These are phyloP conservation scores for Pyrenophora tritici-repentis DNA, from an alignment of 2,329 filamentous ascomycete species.

Conservation along the genomic window DNA sequence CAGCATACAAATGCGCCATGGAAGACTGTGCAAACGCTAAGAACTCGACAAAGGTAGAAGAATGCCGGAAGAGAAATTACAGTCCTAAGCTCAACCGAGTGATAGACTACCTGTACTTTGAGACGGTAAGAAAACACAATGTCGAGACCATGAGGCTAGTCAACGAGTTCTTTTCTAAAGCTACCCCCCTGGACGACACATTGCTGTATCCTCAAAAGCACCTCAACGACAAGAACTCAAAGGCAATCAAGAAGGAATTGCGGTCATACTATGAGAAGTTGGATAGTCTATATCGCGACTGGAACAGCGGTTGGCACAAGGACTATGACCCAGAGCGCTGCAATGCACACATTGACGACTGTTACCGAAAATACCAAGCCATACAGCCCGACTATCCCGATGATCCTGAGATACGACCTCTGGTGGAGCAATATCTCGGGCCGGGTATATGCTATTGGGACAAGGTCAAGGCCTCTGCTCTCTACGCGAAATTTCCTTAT, in stretches of 20 bases:
- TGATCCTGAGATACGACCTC: conserved; percentile 16
- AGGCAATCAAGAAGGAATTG: conserved; percentile 18
- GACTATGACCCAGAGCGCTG: conserved; percentile 10
- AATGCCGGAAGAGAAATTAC: conserved; percentile 26
- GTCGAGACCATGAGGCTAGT: conserved; percentile 37
- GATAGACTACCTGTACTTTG: conserved; percentile 66
- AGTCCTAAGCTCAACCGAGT: conserved; percentile 53
- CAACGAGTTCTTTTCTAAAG: conserved; percentile 27
- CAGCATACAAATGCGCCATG: conserved; percentile 44
- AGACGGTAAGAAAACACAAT: conserved; percentile 53
- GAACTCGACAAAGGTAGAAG: conserved; percentile 21
- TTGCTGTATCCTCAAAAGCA: conserved; percentile 19
- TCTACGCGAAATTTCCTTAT: conserved; percentile 38
- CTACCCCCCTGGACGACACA: conserved; percentile 25
- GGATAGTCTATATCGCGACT: conserved; percentile 2
- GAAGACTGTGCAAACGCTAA: conserved; percentile 24
- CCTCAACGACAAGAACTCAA: neutral
- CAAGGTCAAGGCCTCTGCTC: conserved; percentile 52
- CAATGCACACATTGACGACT: conserved; percentile 22
- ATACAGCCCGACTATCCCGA: conserved; percentile 22
- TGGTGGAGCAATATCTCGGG: conserved; percentile 20
- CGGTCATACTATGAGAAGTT: conserved; percentile 3
- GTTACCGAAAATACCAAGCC: conserved; percentile 25
- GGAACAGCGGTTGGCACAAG: conserved; percentile 10
- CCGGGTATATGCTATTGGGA: conserved; percentile 47